These are phyloP conservation scores for Solanum appendiculatum DNA, from an alignment of 257 asterid species.

Conservation along the genomic window DNA sequence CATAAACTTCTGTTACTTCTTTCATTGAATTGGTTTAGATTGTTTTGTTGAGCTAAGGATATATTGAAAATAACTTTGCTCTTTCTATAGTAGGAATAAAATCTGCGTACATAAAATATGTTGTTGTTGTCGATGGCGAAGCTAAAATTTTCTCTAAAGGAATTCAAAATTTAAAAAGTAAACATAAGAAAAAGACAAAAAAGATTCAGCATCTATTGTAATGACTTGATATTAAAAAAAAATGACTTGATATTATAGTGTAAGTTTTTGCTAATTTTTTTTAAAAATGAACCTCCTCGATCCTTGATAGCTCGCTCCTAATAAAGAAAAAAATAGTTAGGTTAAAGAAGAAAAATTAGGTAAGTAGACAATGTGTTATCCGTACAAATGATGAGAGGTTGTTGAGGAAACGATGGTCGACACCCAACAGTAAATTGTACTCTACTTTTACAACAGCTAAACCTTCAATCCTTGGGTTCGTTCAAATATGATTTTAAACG, in stretches of 20 bases:
- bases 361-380: background rate
- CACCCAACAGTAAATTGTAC: background rate
- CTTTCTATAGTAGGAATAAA: too few species aligned
- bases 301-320: background rate
- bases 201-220: too few species aligned
- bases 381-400: background rate
- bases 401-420: background rate
- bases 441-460: background rate
- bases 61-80: background rate
- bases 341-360: background rate
- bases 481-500: background rate
- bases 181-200: too few species aligned
- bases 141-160: too few species aligned
- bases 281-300: too few species aligned
- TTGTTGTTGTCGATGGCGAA: too few species aligned
- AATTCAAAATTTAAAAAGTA: too few species aligned
- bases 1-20: background rate
- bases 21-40: background rate
- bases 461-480: too few species aligned
- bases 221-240: too few species aligned
- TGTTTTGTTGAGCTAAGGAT: background rate
- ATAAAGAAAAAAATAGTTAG: too few species aligned
- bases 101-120: background rate
- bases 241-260: too few species aligned
- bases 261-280: too few species aligned